Evolutionary conservation across 75 land plant species (phyloP).

Genomic region (Ceratopteris richardii): DNA sequence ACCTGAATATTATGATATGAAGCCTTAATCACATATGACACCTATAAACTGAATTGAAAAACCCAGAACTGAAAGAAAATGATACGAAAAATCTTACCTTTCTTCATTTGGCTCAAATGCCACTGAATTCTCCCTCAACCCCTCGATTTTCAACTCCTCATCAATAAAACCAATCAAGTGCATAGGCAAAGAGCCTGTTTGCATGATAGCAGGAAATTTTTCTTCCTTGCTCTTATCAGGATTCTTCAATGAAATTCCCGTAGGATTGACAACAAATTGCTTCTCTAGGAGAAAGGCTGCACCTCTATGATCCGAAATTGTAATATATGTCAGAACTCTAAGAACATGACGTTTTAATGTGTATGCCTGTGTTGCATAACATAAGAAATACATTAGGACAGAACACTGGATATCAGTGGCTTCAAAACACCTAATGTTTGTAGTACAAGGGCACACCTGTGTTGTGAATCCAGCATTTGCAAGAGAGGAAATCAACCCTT

Average conservation of each 20-base stretch:
- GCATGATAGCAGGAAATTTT: neutral
- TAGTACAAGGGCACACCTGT: neutral
- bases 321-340: neutral
- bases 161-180: neutral
- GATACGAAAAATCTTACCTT: neutral
- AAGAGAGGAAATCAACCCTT: neutral
- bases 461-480: neutral
- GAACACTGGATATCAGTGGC: neutral
- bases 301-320: neutral
- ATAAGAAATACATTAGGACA: neutral
- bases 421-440: neutral
- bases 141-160: neutral
- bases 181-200: neutral
- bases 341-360: neutral
- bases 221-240: neutral
- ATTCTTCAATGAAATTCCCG: neutral
- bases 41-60: too few species aligned
- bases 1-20: too few species aligned
- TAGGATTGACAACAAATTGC: neutral
- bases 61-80: too few species aligned
- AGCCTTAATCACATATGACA: too few species aligned
- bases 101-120: neutral
- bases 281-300: neutral
- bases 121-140: neutral
- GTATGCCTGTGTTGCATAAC: neutral